These are phyloP conservation scores for Trichophyton benhamiae DNA, from an alignment of 2,329 filamentous ascomycete species.

Conservation along the genomic window DNA sequence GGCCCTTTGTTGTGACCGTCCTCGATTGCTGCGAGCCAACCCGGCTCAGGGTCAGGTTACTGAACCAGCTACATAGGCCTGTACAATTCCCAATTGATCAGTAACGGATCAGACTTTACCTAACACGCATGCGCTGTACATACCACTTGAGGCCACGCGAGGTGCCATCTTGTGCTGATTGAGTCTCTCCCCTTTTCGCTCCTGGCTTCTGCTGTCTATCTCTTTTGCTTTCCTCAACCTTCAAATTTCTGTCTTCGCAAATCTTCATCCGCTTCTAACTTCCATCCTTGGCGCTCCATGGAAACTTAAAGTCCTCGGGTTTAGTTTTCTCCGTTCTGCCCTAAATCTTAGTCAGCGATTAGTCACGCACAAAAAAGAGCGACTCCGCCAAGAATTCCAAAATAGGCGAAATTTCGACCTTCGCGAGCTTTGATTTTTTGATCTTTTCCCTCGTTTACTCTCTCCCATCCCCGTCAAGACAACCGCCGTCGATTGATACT, in stretches of 20 bases:
- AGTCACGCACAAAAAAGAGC: conserved; percentile 8
- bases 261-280: background rate
- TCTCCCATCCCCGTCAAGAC: conserved; percentile 20
- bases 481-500: conserved; percentile 38
- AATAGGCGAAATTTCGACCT: conserved; percentile 9
- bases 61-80: conserved; percentile 15
- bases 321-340: conserved; percentile 9
- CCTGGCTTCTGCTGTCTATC: background rate
- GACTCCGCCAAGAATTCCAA: conserved; percentile 4
- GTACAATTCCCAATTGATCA: background rate
- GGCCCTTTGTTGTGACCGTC: conserved; percentile 4
- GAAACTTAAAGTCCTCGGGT: background rate
- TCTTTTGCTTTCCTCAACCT: background rate
- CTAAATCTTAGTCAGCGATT: conserved; percentile 7
- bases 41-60: conserved; percentile 7
- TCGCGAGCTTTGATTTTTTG: background rate
- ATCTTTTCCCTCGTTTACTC: conserved; percentile 8
- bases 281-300: background rate
- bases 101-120: background rate
- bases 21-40: conserved; percentile 14
- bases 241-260: conserved; percentile 1
- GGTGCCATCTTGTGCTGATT: conserved; percentile 48
- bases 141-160: conserved; percentile 41
- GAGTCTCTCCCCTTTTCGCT: background rate
- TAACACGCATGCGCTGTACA: background rate